Percentiles rank a stretch among this genome's conserved stretches.
phyloP scores from a whole-genome alignment of 2,329 filamentous ascomycete species.

The Blastomyces parvus region DNA sequence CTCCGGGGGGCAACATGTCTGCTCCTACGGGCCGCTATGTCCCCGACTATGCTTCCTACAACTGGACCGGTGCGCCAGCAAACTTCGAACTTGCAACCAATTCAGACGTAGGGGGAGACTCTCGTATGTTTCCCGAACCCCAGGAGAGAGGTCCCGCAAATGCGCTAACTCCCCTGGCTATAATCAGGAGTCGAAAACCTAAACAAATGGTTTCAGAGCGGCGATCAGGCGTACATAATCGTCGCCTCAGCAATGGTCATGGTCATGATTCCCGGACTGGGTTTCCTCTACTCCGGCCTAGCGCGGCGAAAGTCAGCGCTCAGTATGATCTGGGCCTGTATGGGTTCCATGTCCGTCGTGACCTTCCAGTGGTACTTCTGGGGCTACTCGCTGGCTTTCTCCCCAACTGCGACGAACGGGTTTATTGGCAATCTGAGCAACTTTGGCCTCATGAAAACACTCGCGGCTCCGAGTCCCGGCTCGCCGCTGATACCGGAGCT shows the following conservation, averaged over 20 bases:
- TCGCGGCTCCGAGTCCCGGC: conserved; percentile 76
- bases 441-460: conserved; percentile 78
- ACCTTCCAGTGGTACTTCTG: conserved; percentile 99
- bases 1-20: background rate
- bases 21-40: conserved; percentile 24
- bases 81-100: conserved; percentile 42
- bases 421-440: conserved; percentile 87
- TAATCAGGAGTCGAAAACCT: conserved; percentile 66
- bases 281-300: conserved; percentile 93
- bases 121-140: conserved; percentile 50
- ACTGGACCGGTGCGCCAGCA: conserved; percentile 40
- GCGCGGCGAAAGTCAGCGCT: conserved; percentile 96
- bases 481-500: conserved; percentile 81
- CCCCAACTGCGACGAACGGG: conserved; percentile 66
- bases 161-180: conserved; percentile 4
- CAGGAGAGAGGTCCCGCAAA: background rate
- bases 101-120: conserved; percentile 60
- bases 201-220: conserved; percentile 90
- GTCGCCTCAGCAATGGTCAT: conserved; percentile 84
- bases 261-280: conserved; percentile 93
- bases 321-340: conserved; percentile 93
- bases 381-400: conserved; percentile 95
- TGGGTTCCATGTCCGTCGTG: conserved; percentile 84
- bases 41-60: conserved; percentile 41
- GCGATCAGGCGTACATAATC: conserved; percentile 91